Evolutionary conservation across 2,329 filamentous ascomycete species (phyloP).

Genomic region (Immersiporthe knoxdaviesiana): DNA sequence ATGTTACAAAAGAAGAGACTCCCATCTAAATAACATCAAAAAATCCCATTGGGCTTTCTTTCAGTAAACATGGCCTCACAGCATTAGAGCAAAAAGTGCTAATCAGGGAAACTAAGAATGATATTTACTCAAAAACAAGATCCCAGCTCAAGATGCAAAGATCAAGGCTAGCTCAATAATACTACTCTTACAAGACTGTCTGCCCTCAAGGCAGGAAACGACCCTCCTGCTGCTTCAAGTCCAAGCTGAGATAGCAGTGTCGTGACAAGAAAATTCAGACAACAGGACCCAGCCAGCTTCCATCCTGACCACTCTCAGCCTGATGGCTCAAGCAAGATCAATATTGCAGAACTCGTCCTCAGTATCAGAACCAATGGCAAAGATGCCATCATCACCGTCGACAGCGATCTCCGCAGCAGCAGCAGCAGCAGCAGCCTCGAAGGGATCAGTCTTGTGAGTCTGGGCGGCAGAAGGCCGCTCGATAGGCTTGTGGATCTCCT

Average conservation of each 20-base stretch:
- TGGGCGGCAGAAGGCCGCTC: neutral
- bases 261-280: too few relatives aligned
- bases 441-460: too few relatives aligned
- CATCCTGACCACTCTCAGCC: too few relatives aligned
- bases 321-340: neutral
- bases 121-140: neutral
- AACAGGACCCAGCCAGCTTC: too few relatives aligned
- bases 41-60: too few relatives aligned
- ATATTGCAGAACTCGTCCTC: neutral
- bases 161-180: too few relatives aligned
- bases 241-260: neutral
- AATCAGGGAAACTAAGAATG: neutral
- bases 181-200: neutral
- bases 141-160: neutral
- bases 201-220: too few relatives aligned
- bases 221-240: too few relatives aligned
- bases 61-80: too few relatives aligned
- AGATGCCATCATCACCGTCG: neutral
- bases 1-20: too few relatives aligned
- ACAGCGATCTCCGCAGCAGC: neutral
- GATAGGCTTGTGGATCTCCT: conserved; percentile 10
- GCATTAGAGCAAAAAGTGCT: too few relatives aligned
- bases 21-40: too few relatives aligned
- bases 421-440: neutral
- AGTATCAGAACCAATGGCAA: neutral